Base-by-base conservation (phyloP, 805 yeast genomes). In the Starmerella apicola region DNA sequence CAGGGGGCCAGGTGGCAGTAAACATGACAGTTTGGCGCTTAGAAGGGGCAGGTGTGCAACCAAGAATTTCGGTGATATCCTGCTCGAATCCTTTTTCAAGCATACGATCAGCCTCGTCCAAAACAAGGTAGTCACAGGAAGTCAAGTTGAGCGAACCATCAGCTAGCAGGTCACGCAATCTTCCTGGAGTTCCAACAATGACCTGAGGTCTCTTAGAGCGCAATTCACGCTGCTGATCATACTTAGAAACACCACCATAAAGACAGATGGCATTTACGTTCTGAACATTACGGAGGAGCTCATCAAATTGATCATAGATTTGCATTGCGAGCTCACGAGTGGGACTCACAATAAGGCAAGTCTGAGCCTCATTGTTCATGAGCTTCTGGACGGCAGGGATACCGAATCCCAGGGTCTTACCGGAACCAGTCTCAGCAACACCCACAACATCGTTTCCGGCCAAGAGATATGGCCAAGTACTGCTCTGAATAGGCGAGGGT, bases 1-100 rank as follows among this genome's bases (percentile, higher is more conserved):
- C 94, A 53, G 81, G 82, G n/a, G 99, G 99, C 98, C 98, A 91
- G 1, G 99, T 91, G n/a, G 99, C 99, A 8, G 98, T 88, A 64
- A 91, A 91, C 97, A 91, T 91, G 48, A 91, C 69, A 0, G 98
- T 91, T 63, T 88, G 97, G 65, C 97, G 70, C 6, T 39, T 19
- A 22, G 69, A 53, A 20, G 61, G 58, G 3, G 55, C 38, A 24
- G 62, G 55, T 19, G 71, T 66, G 13, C 83, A 70, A 42, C 78
- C 72, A 57, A 91, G 75, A 49, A 91, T 84, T 48, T 71, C 68
- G 59, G 81, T 84, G 57, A 91, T 88, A 62, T 88, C 98, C 59
- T 88, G 93, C 64, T 93, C 97, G 55, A 91, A 91, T 27, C 99
- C 99, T 62, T 82, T 91, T 61, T 91, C 98, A 44, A 91, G 72